Evolutionary conservation across 1,139 yeast species (phyloP), one percentile per base, ranked within the genome.

Genomic region (Sugiyamaella castrensis): DNA sequence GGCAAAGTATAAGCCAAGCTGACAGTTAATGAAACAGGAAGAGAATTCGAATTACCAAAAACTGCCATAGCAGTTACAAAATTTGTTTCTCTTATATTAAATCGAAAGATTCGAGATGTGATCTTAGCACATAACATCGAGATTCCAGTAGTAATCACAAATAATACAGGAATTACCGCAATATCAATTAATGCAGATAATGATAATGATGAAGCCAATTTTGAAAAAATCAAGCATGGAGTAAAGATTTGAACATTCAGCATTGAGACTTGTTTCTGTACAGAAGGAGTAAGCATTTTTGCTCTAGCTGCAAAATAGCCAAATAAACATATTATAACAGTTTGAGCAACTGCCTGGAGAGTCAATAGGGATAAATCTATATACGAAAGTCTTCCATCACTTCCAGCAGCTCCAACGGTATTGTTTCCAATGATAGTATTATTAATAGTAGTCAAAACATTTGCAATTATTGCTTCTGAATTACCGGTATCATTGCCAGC

Each of bases 61-160:
- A 85, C 94, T 0, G 88, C 87, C 92, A 87, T 86, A 6, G 95
- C 95, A 24, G 89, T 84, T 42, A 87, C 95, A 60, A 84, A 87
- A 67, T 86, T 85, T 8, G 83, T 62, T 65, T 87, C 94, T 1
- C 86, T 80, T 33, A 71, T 74, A 56, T 81, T 81, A 58, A 87
- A 72, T 7, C 66, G 65, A 54, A 84, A 66, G 29, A 77, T 48
- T 28, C 69, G 61, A 8, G 83, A 72, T 34, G 79, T 74, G 31
- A 76, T 47, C 38, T 72, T 68, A 2, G 91, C 81, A 48, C 86
- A 77, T 8, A 65, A 40, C 54, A 69, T 80, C 6, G 92, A 79
- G 31, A 84, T 80, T 11, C 74, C 74, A 1, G 92, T 84, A 24
- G 86, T 76, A 42, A 85, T 56, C 15, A 77, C 84, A 63, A 74